These are phyloP conservation scores for Lanmaoa rubissima DNA, from an alignment of 768 basidiomycete genomes.

Conservation along the genomic window DNA sequence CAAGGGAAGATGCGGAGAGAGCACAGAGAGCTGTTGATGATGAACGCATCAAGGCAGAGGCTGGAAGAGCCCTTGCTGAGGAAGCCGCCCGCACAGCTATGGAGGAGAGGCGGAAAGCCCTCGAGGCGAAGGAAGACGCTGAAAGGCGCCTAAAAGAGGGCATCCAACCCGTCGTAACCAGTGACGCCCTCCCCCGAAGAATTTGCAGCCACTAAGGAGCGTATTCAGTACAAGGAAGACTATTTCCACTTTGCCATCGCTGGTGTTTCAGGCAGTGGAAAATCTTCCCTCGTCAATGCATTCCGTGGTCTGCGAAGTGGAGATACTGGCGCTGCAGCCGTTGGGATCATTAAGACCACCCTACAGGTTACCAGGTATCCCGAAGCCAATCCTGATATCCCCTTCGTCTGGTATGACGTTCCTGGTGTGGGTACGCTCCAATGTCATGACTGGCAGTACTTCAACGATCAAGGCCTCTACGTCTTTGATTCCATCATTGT, in stretches of 20 bases:
- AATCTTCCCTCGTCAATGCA: neutral
- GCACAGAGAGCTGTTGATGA: too few species aligned
- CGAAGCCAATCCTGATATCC: neutral
- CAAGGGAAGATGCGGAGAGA: too few species aligned
- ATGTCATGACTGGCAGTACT: neutral
- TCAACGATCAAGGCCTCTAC: neutral
- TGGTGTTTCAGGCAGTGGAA: neutral
- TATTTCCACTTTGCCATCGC: neutral
- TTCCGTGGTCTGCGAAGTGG: neutral
- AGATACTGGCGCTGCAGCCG: neutral
- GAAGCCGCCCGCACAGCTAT: too few species aligned
- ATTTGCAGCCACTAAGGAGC: neutral
- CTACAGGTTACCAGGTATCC: neutral
- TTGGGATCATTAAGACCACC: neutral
- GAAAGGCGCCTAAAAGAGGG: neutral
- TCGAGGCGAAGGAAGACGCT: neutral
- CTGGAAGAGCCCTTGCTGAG: too few species aligned
- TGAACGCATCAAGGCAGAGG: too few species aligned
- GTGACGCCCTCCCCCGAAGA: neutral
- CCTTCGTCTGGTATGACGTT: neutral
- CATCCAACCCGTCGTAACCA: neutral
- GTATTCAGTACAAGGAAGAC: neutral
- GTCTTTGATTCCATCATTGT: neutral
- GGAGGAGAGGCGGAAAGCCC: neutral
- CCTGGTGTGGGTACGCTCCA: neutral